Base-by-base conservation (phyloP, 148 eudicot genomes). In the Rhododendron griersonianum region DNA sequence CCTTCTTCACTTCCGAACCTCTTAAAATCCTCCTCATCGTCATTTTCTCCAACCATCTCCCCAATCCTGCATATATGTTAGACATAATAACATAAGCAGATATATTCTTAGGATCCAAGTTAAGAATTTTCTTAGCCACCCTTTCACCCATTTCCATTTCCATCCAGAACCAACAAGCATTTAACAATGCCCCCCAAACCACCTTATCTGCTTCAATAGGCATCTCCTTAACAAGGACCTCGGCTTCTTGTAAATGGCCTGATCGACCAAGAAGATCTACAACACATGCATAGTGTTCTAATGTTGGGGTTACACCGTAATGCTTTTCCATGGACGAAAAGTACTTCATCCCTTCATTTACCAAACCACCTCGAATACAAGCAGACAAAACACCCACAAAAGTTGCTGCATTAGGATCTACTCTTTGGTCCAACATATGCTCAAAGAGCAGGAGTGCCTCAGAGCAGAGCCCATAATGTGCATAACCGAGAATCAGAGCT, bases 241-340 rank as follows among this genome's bases (percentile, higher is more conserved):
- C 94, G 1, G 91, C 94, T 91, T 92, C 92, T 71, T 15, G 85
- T 16, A 92, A 33, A 50, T 69, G 81, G 78, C 92, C 91, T 61
- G 91, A 82, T 84, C 87, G 88, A 63, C 92, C 91, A 87, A 91
- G 94, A 71, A 91, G 92, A 86, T 90, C 92, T 81, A 90, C 93
- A 28, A 83, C 85, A 84, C 91, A 92, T n/a, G 89, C 90, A 59
- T 82, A 92, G 79, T 92, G 93, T 85, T 88, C 90, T 28, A 85
- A 21, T 2, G 87, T 84, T 73, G 92, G 91, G 37, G 85, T 48
- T 23, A 91, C 78, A 55, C 87, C 80, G 39, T 87, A 89, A 75
- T 9, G 9, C 53, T 89, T 86, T 59, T 85, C 84, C 91, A 91
- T 89, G 11, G 74, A 86, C 33, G 14, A 69, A 75, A 91, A 85